Conservation (phyloP, 306 rosid species). For the Hippophae tibetana region DNA sequence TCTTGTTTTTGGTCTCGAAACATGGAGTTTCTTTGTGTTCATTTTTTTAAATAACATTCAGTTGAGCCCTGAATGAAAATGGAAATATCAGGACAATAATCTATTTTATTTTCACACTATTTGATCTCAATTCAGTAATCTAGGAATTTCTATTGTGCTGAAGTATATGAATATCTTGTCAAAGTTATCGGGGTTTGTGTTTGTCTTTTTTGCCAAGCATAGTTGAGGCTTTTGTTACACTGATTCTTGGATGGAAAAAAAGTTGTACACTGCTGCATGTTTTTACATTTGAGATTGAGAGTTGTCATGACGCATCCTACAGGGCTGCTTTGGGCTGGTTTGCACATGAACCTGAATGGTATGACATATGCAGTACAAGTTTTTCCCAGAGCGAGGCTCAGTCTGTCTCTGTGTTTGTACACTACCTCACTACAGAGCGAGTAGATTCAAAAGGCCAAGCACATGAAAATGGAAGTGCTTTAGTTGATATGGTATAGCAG, state of each 20-base stretch:
- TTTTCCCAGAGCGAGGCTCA: constrained; percentile 93
- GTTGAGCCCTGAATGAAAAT: no score
- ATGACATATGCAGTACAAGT: constrained; percentile 57
- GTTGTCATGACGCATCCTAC: constrained; percentile 27
- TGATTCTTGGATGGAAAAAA: not conserved
- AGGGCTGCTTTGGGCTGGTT: constrained; percentile 96
- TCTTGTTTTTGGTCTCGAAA: no score
- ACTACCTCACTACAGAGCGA: constrained; percentile 66
- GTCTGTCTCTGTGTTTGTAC: constrained; percentile 72
- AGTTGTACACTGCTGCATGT: not conserved
- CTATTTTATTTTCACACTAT: no score
- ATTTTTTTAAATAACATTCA: no score
- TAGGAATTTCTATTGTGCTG: no score
- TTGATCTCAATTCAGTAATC: no score
- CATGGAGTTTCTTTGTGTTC: no score
- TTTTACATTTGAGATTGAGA: constrained; percentile 20
- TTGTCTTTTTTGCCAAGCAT: constrained; percentile 7
- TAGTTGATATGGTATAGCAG: constrained; percentile 55
- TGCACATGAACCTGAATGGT: constrained; percentile 82
- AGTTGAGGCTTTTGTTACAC: constrained; percentile 3
- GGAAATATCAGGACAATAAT: no score
- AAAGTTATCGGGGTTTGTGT: not conserved
- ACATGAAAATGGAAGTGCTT: constrained; percentile 59
- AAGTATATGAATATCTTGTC: no score
- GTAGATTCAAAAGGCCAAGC: constrained; percentile 61